Conservation (phyloP, 768 basidiomycete species). For the Pholiota microspora region DNA sequence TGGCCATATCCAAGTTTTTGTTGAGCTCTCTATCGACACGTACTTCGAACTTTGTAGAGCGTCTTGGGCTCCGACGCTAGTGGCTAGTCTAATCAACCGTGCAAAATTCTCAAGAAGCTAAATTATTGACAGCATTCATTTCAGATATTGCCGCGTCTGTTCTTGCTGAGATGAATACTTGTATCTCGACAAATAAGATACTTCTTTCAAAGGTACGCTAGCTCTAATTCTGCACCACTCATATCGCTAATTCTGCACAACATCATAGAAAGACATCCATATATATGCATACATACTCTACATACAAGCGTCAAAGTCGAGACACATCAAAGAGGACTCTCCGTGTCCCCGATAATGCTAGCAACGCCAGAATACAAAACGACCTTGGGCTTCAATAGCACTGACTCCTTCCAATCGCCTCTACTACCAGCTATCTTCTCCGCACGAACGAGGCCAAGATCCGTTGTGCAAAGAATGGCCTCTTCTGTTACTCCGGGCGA, state of each 20-base stretch:
- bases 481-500: conserved; percentile 19
- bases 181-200: too few species aligned
- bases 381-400: conserved; percentile 56
- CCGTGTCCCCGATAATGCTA: conserved; percentile 23
- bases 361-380: conserved; percentile 43
- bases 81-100: too few species aligned
- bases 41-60: too few species aligned
- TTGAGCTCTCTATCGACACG: too few species aligned
- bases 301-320: background rate
- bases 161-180: too few species aligned
- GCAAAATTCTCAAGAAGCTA: too few species aligned
- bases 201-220: background rate
- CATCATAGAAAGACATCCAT: background rate
- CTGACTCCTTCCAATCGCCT: conserved; percentile 46
- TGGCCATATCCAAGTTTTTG: too few species aligned
- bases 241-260: background rate
- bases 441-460: conserved; percentile 47
- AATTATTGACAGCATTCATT: too few species aligned
- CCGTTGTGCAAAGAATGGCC: conserved; percentile 52
- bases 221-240: background rate
- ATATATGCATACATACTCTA: background rate
- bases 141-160: too few species aligned
- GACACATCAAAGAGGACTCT: conserved; percentile 3
- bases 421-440: conserved; percentile 36
- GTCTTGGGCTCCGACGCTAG: too few species aligned